These are phyloP conservation scores for Colletotrichum limetticola DNA, from an alignment of 2,329 filamentous ascomycete species.

Conservation along the genomic window DNA sequence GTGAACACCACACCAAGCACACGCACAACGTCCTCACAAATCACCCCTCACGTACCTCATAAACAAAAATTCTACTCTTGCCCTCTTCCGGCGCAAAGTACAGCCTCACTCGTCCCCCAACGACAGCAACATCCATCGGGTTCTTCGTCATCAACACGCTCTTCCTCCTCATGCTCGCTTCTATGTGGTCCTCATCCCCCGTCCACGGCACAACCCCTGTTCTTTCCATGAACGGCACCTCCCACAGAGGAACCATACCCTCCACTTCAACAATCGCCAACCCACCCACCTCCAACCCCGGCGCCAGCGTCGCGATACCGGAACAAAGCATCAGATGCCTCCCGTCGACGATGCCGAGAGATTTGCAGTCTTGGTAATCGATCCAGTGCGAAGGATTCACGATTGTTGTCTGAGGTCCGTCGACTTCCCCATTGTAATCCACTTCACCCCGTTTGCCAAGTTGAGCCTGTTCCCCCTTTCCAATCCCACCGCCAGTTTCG, in stretches of 20 bases:
- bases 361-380: slow-evolving; percentile 65
- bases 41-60: slow-evolving; percentile 48
- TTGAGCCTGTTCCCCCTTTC: slow-evolving; percentile 9
- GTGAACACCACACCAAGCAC: too few relatives aligned
- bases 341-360: slow-evolving; percentile 52
- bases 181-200: slow-evolving; percentile 40
- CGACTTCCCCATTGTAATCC: slow-evolving; percentile 33
- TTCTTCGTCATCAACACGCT: slow-evolving; percentile 58
- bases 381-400: slow-evolving; percentile 56
- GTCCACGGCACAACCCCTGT: slow-evolving; percentile 40
- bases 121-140: slow-evolving; percentile 57
- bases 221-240: slow-evolving; percentile 56
- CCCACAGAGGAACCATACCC: slow-evolving; percentile 55
- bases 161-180: slow-evolving; percentile 8
- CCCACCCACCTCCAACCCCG: slow-evolving; percentile 51
- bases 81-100: slow-evolving; percentile 60
- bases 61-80: slow-evolving; percentile 57
- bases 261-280: slow-evolving; percentile 57
- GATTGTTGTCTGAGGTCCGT: slow-evolving; percentile 37
- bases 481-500: background rate
- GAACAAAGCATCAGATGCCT: slow-evolving; percentile 59
- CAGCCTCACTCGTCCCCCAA: slow-evolving; percentile 55
- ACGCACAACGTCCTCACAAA: background rate
- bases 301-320: slow-evolving; percentile 51
- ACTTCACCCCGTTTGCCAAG: slow-evolving; percentile 49